Conservation (phyloP, 371 early-diverging fungal species). For the Haplosporangium sp. region DNA sequence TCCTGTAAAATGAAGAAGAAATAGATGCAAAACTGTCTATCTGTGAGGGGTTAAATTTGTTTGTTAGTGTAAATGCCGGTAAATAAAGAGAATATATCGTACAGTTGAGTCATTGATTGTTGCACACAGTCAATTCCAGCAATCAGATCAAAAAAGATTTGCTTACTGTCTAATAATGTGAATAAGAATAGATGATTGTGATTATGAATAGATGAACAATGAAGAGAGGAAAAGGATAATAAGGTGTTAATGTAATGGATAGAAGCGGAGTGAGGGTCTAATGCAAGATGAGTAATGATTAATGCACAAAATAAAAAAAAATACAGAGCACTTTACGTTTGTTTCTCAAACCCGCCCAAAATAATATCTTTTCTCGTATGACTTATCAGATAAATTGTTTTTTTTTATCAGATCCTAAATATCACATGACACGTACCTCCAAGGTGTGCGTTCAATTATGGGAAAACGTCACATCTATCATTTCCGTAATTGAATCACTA, state of each 20-base stretch:
- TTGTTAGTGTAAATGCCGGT: too few species aligned
- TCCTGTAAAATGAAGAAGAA: too few species aligned
- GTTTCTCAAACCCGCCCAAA: neutral
- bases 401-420: neutral
- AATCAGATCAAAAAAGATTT: neutral
- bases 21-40: too few species aligned
- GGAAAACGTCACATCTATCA: neutral
- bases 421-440: neutral
- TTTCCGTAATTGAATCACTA: neutral
- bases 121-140: neutral
- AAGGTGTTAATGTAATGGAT: neutral
- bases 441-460: neutral
- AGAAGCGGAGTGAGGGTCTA: neutral
- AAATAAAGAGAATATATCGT: neutral
- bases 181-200: neutral
- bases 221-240: neutral
- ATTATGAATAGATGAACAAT: neutral
- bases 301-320: too few species aligned
- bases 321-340: too few species aligned
- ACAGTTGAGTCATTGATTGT: constrained; percentile 2
- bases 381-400: constrained; percentile 6
- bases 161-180: neutral
- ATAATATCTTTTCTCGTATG: too few species aligned
- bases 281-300: neutral
- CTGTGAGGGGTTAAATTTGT: too few species aligned